A percentile compares a stretch with the other conserved stretches of the same genome.
Conservation (phyloP, 176 grass and related monocot species). For the Carex littledalei region DNA sequence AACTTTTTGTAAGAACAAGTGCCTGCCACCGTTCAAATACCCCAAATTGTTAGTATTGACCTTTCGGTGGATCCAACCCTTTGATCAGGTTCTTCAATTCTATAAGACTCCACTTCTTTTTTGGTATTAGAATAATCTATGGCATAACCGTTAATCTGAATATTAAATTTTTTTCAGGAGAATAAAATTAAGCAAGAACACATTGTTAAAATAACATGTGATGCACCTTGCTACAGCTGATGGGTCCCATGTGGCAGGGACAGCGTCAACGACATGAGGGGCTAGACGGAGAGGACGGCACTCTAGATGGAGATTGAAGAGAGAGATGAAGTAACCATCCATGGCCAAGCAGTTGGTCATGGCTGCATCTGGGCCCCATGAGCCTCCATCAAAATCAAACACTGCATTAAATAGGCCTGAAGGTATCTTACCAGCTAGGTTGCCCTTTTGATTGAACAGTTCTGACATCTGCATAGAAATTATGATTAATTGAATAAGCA, state of each 20-base stretch:
- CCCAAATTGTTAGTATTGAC: no score
- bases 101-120: not conserved
- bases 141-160: not conserved
- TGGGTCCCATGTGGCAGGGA: constrained; percentile 62
- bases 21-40: no score
- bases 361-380: constrained; percentile 60
- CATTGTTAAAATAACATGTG: not conserved
- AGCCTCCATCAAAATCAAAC: constrained; percentile 46
- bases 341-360: constrained; percentile 66
- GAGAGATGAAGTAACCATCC: constrained; percentile 92
- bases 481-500: not conserved
- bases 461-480: constrained; percentile 67
- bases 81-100: not conserved
- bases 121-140: not conserved
- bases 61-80: not conserved
- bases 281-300: constrained; percentile 41
- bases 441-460: constrained; percentile 67
- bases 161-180: not conserved
- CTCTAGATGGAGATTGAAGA: constrained; percentile 70
- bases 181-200: not conserved
- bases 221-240: constrained; percentile 53
- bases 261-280: constrained; percentile 34
- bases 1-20: not conserved
- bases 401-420: constrained; percentile 68
- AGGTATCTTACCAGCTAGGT: constrained; percentile 73